These are phyloP conservation scores for Colletotrichum agaves DNA, from an alignment of 2,329 filamentous ascomycete genomes.

Conservation along the genomic window DNA sequence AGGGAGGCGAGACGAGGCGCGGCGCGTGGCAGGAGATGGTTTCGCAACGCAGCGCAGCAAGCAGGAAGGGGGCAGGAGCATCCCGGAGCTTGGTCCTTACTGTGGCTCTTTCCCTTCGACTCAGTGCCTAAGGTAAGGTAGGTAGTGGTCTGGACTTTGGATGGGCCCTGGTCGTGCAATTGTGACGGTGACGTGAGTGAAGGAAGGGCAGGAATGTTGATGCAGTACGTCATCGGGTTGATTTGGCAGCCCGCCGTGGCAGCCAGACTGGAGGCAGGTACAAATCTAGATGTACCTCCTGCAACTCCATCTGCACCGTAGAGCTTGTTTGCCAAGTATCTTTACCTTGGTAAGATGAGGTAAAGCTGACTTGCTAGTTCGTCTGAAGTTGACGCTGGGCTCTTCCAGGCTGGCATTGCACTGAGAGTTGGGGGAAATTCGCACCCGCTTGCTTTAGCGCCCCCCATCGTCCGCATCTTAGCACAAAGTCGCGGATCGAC, in stretches of 20 bases:
- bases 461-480: background rate
- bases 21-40: constrained; percentile 22
- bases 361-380: background rate
- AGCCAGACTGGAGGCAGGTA: background rate
- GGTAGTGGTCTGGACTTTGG: constrained; percentile 2
- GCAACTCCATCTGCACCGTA: background rate
- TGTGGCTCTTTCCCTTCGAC: constrained; percentile 4
- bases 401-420: constrained; percentile 23
- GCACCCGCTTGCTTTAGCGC: constrained; percentile 4
- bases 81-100: constrained; percentile 25
- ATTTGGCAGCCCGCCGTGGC: background rate
- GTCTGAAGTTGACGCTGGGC: background rate
- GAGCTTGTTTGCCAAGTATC: too few species aligned
- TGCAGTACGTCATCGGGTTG: constrained; percentile 32
- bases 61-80: constrained; percentile 16
- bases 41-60: constrained; percentile 2
- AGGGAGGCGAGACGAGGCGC: constrained; percentile 22
- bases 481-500: background rate
- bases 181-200: constrained; percentile 32
- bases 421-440: constrained; percentile 13
- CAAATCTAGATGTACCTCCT: background rate
- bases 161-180: constrained; percentile 17
- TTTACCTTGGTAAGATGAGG: too few species aligned
- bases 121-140: background rate
- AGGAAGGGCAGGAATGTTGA: constrained; percentile 28